A percentile compares a stretch with the other conserved stretches of the same genome.
Conservation (phyloP, 192 early-diverging fungal genomes). For the Mortierella antarctica region DNA sequence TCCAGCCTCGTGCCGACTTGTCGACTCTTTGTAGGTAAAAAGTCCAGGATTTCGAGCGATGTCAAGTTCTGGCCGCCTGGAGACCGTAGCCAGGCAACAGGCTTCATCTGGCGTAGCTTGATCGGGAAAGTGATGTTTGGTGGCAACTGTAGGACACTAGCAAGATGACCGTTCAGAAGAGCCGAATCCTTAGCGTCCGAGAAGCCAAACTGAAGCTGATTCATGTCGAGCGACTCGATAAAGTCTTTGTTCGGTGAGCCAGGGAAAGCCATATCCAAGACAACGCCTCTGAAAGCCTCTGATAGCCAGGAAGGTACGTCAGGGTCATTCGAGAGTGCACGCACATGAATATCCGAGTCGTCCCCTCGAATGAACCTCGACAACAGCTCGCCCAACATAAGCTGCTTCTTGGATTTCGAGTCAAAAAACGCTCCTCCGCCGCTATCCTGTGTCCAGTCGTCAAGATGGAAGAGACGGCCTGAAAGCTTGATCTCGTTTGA, state of each 20-base stretch:
- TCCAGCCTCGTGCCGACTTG: constrained; percentile 26
- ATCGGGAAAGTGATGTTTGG: constrained; percentile 53
- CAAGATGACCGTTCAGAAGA: constrained; percentile 18
- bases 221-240: constrained; percentile 32
- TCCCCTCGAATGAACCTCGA: constrained; percentile 44
- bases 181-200: constrained; percentile 18
- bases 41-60: constrained; percentile 15
- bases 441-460: constrained; percentile 26
- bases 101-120: constrained; percentile 45
- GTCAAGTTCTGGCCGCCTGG: constrained; percentile 23
- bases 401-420: constrained; percentile 33
- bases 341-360: constrained; percentile 42
- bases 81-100: constrained; percentile 10
- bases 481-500: constrained; percentile 18
- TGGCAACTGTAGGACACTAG: constrained; percentile 37
- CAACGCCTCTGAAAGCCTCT: constrained; percentile 37
- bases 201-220: constrained; percentile 34
- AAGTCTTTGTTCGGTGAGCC: constrained; percentile 41
- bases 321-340: constrained; percentile 36
- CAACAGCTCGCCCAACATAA: constrained; percentile 29
- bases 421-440: neutral
- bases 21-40: constrained; percentile 32
- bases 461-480: constrained; percentile 48
- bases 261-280: constrained; percentile 39
- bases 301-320: constrained; percentile 32